A percentile compares a stretch with the other conserved stretches of the same genome.
These are phyloP conservation scores for Stentor roeselii DNA, from an alignment of 73 alveolate genomes.

Conservation along the genomic window DNA sequence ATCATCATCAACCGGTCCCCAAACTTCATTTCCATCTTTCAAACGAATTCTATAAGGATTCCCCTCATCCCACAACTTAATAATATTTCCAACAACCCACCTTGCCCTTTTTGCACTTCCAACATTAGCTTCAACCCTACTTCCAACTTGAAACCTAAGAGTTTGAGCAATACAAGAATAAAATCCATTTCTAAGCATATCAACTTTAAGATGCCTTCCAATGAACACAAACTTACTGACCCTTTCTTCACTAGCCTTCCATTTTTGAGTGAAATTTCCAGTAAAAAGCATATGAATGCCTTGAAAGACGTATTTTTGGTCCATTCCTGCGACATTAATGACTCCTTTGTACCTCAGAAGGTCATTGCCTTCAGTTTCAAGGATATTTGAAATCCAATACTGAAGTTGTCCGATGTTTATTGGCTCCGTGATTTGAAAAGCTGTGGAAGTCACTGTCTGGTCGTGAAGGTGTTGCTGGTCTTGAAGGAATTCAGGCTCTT, in stretches of 20 bases:
- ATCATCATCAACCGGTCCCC: slow-evolving; percentile 34
- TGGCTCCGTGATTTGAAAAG: neutral
- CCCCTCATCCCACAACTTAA: slow-evolving; percentile 37
- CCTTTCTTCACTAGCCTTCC: slow-evolving; percentile 28
- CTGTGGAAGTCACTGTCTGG: slow-evolving; percentile 2
- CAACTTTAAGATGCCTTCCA: no score
- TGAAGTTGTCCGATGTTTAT: slow-evolving; percentile 20
- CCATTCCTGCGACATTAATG: slow-evolving; percentile 33
- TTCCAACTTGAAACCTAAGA: no score
- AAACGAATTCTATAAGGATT: slow-evolving; percentile 33
- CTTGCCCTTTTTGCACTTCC: no score
- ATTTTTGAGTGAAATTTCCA: slow-evolving; percentile 28
- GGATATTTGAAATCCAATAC: slow-evolving; percentile 31
- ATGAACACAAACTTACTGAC: slow-evolving; percentile 36
- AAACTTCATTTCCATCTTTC: slow-evolving; percentile 33
- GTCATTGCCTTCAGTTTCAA: slow-evolving; percentile 31
- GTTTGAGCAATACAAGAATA: no score
- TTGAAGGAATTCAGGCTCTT: neutral
- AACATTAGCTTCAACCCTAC: no score
- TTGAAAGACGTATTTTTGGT: slow-evolving; percentile 34
- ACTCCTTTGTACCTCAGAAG: slow-evolving; percentile 40
- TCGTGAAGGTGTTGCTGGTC: slow-evolving; percentile 34
- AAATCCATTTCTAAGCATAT: no score
- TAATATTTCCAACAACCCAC: slow-evolving; percentile 4
- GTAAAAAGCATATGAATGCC: slow-evolving; percentile 44